Evolutionary conservation across 2,329 filamentous ascomycete species (phyloP).

Genomic region (Sporothrix mexicana): DNA sequence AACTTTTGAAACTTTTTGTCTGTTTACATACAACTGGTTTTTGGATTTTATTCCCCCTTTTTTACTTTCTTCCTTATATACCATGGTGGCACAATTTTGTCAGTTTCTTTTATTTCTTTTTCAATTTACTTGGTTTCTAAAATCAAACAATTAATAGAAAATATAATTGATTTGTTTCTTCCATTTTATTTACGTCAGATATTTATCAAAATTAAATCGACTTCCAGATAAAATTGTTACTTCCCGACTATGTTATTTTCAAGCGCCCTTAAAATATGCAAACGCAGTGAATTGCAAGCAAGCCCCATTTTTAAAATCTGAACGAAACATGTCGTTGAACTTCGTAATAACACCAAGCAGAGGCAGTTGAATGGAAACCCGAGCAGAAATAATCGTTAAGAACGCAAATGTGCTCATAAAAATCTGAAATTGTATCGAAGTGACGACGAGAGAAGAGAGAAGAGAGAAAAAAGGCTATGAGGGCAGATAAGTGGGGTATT

Average conservation of each 20-base stretch:
- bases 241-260: too few species aligned
- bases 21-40: not conserved
- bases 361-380: too few species aligned
- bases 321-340: too few species aligned
- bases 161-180: too few species aligned
- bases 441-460: not conserved
- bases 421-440: not conserved
- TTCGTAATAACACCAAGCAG: too few species aligned
- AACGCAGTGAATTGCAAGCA: too few species aligned
- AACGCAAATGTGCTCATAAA: not conserved
- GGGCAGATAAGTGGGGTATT: slow-evolving; percentile 12
- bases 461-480: not conserved
- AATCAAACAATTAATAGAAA: not conserved
- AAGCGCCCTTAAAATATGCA: too few species aligned
- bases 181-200: too few species aligned
- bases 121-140: not conserved
- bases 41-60: not conserved
- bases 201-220: not conserved
- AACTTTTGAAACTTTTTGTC: not conserved
- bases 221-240: not conserved
- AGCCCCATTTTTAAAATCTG: too few species aligned
- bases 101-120: not conserved
- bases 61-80: slow-evolving; percentile 6
- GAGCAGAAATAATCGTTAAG: not conserved
- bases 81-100: not conserved